Evolutionary conservation across 768 basidiomycete species (phyloP), one percentile per base, ranked within the genome.

Genomic region (Asterophora parasitica): DNA sequence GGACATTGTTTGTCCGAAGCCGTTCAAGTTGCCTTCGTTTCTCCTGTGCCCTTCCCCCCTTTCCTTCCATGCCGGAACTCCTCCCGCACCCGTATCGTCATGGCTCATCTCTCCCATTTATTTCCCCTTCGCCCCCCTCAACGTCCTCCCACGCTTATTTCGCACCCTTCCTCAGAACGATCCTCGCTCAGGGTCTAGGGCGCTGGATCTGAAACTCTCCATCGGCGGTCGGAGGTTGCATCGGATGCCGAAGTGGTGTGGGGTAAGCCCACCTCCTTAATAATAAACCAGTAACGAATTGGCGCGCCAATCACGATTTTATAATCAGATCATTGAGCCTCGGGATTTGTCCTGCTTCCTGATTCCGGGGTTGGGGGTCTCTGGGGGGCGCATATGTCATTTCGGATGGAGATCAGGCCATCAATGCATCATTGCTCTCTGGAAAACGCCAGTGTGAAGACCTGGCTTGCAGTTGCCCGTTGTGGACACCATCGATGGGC

Each of bases 311-410:
- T 36, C 34, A 28, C 30, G 30, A 31, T 31, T n/a, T 10, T 30
- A 30, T 10, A 13, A 32, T 32, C 40, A 42, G 23, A 38, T 17
- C n/a, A n/a, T n/a, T n/a, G n/a, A n/a, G n/a, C n/a, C n/a, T n/a
- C n/a, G n/a, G n/a, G n/a, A n/a, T n/a, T n/a, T n/a, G n/a, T n/a
- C n/a, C n/a, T n/a, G n/a, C n/a, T n/a, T n/a, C n/a, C n/a, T n/a
- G n/a, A n/a, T n/a, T n/a, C n/a, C n/a, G 42, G 46, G 47, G 47
- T 42, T 11, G 32, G 15, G 53, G 38, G 53, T 54, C 35, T 45
- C 53, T 28, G 53, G 53, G 52, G 53, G 37, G 7, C 46, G 9
- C 16, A 17, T 41, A 20, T 37, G 37, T 44, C 27, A 40, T 45
- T 30, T 44, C 34, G 37, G 38, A 23, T 40, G 26, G 13, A 40